Conservation (phyloP, 2,329 filamentous ascomycete species). For the Hypoxylon sp. region DNA sequence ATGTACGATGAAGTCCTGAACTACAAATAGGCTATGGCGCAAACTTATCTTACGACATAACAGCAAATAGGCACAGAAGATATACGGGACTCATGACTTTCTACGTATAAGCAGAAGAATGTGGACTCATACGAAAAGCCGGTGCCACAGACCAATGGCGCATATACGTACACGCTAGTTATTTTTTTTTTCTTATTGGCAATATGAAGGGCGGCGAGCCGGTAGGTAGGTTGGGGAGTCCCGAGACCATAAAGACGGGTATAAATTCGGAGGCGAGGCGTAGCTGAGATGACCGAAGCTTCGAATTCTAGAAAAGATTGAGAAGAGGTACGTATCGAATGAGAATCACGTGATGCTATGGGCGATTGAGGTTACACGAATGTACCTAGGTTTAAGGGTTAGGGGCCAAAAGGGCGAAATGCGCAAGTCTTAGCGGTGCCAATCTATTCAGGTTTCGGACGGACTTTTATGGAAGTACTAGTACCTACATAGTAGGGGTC, state of each 20-base stretch:
- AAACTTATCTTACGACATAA: neutral
- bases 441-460: slow-evolving; percentile 12
- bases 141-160: slow-evolving; percentile 14
- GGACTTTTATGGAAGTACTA: slow-evolving; percentile 15
- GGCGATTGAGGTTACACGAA: neutral
- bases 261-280: slow-evolving; percentile 31
- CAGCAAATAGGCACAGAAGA: slow-evolving; percentile 4
- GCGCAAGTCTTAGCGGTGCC: neutral
- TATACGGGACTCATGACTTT: slow-evolving; percentile 2
- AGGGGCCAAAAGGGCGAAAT: neutral
- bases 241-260: slow-evolving; percentile 28
- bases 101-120: slow-evolving; percentile 13
- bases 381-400: neutral
- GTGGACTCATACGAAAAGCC: slow-evolving; percentile 9
- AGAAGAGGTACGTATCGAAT: slow-evolving; percentile 1
- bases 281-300: slow-evolving; percentile 33
- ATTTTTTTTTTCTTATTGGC: slow-evolving; percentile 4
- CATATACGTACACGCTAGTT: slow-evolving; percentile 3
- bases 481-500: too few relatives aligned
- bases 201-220: slow-evolving; percentile 1
- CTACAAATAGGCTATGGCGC: slow-evolving; percentile 11
- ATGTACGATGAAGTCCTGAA: slow-evolving; percentile 6
- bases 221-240: slow-evolving; percentile 34
- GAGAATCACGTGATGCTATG: slow-evolving; percentile 29
- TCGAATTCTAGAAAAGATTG: slow-evolving; percentile 10